Base-by-base conservation (phyloP, 345 rosid species). In the Lagerstroemia speciosa region DNA sequence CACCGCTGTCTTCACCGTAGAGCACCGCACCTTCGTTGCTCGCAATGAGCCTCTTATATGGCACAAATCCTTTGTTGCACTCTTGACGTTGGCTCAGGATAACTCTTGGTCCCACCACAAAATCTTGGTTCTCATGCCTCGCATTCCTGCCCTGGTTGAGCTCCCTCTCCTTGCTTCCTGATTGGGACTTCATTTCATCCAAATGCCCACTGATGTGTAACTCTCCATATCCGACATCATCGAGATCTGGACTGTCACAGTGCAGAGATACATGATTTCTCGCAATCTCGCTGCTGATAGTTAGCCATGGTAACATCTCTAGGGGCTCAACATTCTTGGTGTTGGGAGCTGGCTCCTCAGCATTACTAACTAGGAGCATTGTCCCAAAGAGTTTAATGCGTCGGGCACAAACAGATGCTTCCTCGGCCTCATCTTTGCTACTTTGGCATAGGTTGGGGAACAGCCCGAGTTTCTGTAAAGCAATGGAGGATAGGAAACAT, bases 371-470 rank as follows among this genome's bases (percentile, higher is more conserved):
- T n/a, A 22, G 52, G 3, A 65, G 31, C 17, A 43, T 10, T n/a
- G 31, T 22, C 3, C 67, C 67, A 15, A 65, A 65, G 31, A 65
- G 67, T 45, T 65, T 65, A 40, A 65, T 20, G 31, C 16, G 30
- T 43, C 30, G 31, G 67, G 32, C 32, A 37, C 22, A 30, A 20
- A 52, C 19, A 17, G 32, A 43, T 38, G 52, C 32, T 40, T 65
- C 67, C 67, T 58, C 15, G 63, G 63, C 63, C 40, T 65, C 67
- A 36, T 24, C 50, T 65, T 65, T 65, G 50, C 30, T 65, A 50
- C 19, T 9, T 27, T 27, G 31, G 33, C 32, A 22, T 12, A 43
- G 31, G 50, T 38, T n/a, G 16, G 67, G 67, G 50, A 65, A 65
- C 50, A 65, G 67, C 32, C 40, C 67, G 12, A 65, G 50, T 8